A percentile compares a stretch with the other conserved stretches of the same genome.
These are phyloP conservation scores for Lagenidium sp. DNA, from an alignment of 352 stramenopile species.

Conservation along the genomic window DNA sequence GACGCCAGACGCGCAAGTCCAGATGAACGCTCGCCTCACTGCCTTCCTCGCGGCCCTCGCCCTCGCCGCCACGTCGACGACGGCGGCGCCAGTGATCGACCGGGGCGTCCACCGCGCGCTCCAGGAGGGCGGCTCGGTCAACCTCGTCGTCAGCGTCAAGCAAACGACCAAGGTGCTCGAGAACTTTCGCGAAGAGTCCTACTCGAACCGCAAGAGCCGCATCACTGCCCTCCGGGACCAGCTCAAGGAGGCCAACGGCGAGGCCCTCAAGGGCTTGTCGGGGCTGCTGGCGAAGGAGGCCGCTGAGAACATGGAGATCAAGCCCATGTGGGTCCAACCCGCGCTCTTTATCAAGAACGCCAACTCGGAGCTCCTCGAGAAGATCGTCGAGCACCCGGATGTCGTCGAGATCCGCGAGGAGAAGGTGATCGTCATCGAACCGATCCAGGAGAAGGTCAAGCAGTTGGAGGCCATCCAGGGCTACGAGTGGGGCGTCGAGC, in stretches of 20 bases:
- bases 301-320: neutral
- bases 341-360: conserved; percentile 15
- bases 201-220: conserved; percentile 5
- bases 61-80: too few species aligned
- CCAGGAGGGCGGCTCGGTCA: too few species aligned
- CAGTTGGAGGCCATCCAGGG: conserved; percentile 4
- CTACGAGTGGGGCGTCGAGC: conserved; percentile 14
- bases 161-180: too few species aligned
- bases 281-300: conserved; percentile 9
- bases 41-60: too few species aligned
- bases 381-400: conserved; percentile 4
- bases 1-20: too few species aligned
- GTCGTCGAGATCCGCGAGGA: conserved; percentile 9
- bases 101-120: too few species aligned
- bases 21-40: too few species aligned
- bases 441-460: neutral
- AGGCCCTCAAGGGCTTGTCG: conserved; percentile 1
- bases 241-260: conserved; percentile 2
- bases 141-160: too few species aligned
- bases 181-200: too few species aligned
- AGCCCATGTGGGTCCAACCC: conserved; percentile 20
- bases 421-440: neutral
- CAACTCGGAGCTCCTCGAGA: conserved; percentile 15
- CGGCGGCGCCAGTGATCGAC: too few species aligned
- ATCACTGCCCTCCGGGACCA: conserved; percentile 13